Percentiles rank a stretch among this genome's conserved stretches.
phyloP scores from a whole-genome alignment of 2,329 filamentous ascomycete genomes.

The Colletotrichum cordylinicola region DNA sequence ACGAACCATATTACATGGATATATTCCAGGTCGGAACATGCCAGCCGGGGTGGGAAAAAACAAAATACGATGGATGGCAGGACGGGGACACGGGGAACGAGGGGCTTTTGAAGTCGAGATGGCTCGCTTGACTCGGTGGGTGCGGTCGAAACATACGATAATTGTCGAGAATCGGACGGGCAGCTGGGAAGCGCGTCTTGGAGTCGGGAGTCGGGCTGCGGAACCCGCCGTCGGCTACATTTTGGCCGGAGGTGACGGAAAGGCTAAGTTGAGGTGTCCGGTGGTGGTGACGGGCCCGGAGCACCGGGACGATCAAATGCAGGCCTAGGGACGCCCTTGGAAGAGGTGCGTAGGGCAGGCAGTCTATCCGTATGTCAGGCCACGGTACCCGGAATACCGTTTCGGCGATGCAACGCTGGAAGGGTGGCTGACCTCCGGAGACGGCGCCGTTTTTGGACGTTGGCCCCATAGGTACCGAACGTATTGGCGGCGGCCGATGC shows the following conservation, averaged over 20 bases:
- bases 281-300: background rate
- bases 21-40: background rate
- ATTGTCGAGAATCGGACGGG: background rate
- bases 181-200: background rate
- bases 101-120: background rate
- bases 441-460: slow-evolving; percentile 9
- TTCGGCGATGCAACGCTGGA: slow-evolving; percentile 1
- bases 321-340: slow-evolving; percentile 13
- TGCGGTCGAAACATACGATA: slow-evolving; percentile 4
- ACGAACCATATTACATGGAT: background rate
- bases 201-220: background rate
- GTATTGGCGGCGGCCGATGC: background rate
- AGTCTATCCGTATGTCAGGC: background rate
- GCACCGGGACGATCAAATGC: slow-evolving; percentile 10
- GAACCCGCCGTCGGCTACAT: background rate
- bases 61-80: background rate
- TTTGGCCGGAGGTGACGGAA: background rate
- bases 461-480: background rate
- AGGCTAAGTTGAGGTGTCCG: background rate
- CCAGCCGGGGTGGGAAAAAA: background rate
- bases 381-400: background rate
- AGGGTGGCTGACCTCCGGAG: background rate
- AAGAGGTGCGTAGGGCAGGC: slow-evolving; percentile 7
- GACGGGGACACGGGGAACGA: background rate
- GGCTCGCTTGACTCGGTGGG: background rate